Conservation (phyloP, 768 basidiomycete genomes). For the Leccinum subtestaceum region DNA sequence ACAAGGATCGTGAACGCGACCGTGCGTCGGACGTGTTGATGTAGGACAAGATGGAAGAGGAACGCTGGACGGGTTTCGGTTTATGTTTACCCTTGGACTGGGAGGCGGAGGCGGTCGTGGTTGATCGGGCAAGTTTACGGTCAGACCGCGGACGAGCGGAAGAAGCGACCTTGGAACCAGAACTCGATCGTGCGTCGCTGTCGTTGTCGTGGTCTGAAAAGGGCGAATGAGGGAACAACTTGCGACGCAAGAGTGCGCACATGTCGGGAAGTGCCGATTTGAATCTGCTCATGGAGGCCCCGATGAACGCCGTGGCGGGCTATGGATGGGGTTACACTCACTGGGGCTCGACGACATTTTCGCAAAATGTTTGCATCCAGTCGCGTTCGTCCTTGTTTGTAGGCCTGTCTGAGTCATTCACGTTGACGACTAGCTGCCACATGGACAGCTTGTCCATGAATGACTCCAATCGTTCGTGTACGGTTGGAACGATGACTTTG, state of each 20-base stretch:
- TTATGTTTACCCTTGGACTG: constrained; percentile 10
- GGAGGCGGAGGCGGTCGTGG: constrained; percentile 6
- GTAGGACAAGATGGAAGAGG: constrained; percentile 21
- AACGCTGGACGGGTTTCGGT: constrained; percentile 21
- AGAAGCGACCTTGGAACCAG: constrained; percentile 3
- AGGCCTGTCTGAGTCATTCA: constrained; percentile 36
- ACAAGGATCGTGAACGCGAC: constrained; percentile 59
- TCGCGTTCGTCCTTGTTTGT: constrained; percentile 42
- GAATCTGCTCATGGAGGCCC: constrained; percentile 43
- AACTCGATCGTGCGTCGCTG: constrained; percentile 13
- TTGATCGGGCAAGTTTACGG: constrained; percentile 15
- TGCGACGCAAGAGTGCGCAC: constrained; percentile 58
- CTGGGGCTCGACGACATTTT: constrained; percentile 64
- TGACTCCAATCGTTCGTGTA: constrained; percentile 58
- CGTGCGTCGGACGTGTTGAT: constrained; percentile 29
- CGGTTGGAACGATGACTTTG: constrained; percentile 23
- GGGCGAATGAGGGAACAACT: constrained; percentile 64
- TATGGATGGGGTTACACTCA: constrained; percentile 32
- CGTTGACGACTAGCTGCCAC: constrained; percentile 59
- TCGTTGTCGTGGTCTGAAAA: constrained; percentile 46
- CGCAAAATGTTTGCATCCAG: constrained; percentile 74
- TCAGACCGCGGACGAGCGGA: constrained; percentile 5
- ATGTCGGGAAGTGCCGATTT: constrained; percentile 47
- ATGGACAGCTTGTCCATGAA: constrained; percentile 79
- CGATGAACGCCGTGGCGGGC: neutral